A percentile compares a stretch with the other conserved stretches of the same genome.
Evolutionary conservation across 1,139 yeast species (phyloP).

Genomic region (Saccharomycopsis hybrid): DNA sequence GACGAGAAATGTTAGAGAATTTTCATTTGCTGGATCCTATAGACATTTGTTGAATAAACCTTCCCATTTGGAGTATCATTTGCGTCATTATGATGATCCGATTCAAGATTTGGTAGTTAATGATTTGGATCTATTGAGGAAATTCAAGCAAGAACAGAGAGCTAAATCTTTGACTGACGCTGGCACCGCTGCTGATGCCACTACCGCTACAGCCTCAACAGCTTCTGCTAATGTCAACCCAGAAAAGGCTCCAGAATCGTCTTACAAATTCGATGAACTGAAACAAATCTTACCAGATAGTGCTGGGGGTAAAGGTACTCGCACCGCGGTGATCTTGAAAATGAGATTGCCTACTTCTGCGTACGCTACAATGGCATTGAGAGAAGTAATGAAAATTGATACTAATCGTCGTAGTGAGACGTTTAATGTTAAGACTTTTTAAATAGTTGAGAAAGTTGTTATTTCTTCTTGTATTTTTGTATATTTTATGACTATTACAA

Average conservation of each 20-base stretch:
- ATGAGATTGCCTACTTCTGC: slow-evolving; percentile 81
- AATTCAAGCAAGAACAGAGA: slow-evolving; percentile 24
- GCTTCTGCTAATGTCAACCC: slow-evolving; percentile 26
- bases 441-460: neutral
- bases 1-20: slow-evolving; percentile 81
- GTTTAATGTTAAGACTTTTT: slow-evolving; percentile 10
- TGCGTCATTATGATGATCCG: slow-evolving; percentile 55
- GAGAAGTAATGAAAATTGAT: slow-evolving; percentile 84
- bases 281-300: slow-evolving; percentile 32
- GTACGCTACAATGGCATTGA: slow-evolving; percentile 95
- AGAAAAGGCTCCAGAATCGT: slow-evolving; percentile 21
- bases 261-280: slow-evolving; percentile 20
- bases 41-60: slow-evolving; percentile 72
- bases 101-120: slow-evolving; percentile 72
- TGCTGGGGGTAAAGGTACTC: slow-evolving; percentile 37
- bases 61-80: slow-evolving; percentile 51
- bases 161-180: neutral
- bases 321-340: slow-evolving; percentile 65
- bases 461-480: neutral
- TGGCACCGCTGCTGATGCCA: slow-evolving; percentile 19
- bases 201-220: slow-evolving; percentile 20
- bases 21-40: slow-evolving; percentile 88
- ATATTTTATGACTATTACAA: neutral
- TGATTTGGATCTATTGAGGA: slow-evolving; percentile 62
- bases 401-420: slow-evolving; percentile 60